Evolutionary conservation across 257 asterid species (phyloP).

Genomic region (Nicotiana noctiflora): DNA sequence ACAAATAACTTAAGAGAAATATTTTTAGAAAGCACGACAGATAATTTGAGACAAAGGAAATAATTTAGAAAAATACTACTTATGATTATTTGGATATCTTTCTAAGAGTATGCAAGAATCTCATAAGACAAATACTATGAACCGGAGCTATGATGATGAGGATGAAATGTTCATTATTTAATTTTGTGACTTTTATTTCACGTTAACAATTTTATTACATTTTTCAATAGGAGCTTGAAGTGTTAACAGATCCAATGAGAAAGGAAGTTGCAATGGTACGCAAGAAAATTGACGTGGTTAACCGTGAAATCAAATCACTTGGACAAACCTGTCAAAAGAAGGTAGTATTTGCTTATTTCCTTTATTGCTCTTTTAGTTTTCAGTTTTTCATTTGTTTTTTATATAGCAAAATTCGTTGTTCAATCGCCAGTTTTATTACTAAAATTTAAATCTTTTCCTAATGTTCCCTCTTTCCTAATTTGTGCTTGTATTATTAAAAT

Average conservation of each 20-base stretch:
- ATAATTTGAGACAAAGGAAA: too few species aligned
- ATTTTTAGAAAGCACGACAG: too few species aligned
- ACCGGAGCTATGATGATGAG: too few species aligned
- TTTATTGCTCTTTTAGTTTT: background rate
- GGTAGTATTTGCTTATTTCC: slow-evolving; percentile 39
- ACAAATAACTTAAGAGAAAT: too few species aligned
- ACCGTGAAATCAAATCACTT: slow-evolving; percentile 69
- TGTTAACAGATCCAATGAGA: slow-evolving; percentile 79
- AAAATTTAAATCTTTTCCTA: background rate
- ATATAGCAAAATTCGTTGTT: background rate
- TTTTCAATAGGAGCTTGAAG: slow-evolving; percentile 66
- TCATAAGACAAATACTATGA: too few species aligned
- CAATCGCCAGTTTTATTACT: background rate
- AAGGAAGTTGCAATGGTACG: slow-evolving; percentile 72
- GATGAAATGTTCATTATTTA: too few species aligned
- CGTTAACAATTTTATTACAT: background rate
- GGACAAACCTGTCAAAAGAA: slow-evolving; percentile 79
- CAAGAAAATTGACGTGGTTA: slow-evolving; percentile 55
- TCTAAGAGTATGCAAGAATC: too few species aligned
- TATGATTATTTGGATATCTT: too few species aligned
- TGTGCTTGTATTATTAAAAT: background rate
- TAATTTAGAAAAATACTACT: too few species aligned
- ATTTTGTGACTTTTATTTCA: background rate
- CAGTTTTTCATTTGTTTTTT: background rate
- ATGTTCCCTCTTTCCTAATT: background rate